Percentiles rank a stretch among this genome's conserved stretches.
phyloP scores from a whole-genome alignment of 2,329 filamentous ascomycete genomes.

The Chaetomium sp. region DNA sequence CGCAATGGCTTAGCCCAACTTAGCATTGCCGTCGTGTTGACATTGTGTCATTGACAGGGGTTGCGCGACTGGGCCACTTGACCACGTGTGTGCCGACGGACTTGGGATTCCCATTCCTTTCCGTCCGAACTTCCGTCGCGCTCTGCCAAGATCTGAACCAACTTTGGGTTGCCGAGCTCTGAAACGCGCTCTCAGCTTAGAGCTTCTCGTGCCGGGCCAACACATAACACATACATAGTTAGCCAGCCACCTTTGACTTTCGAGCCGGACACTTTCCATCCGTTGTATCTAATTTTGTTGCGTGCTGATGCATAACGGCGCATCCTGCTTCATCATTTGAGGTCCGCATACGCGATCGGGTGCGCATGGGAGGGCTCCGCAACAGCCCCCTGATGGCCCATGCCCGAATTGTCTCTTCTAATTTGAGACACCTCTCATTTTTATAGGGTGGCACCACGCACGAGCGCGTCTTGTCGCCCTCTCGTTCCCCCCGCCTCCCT shows the following conservation, averaged over 20 bases:
- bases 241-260: background rate
- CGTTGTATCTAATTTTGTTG: background rate
- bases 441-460: slow-evolving; percentile 33
- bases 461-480: slow-evolving; percentile 21
- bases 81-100: background rate
- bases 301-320: slow-evolving; percentile 11
- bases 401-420: slow-evolving; percentile 32
- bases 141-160: slow-evolving; percentile 8
- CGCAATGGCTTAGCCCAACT: background rate
- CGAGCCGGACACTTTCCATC: slow-evolving; percentile 9
- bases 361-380: slow-evolving; percentile 20
- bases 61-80: background rate
- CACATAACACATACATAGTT: no score
- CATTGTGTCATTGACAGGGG: slow-evolving; percentile 17
- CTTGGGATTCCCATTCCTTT: background rate
- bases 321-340: slow-evolving; percentile 11
- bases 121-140: background rate
- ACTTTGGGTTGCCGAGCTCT: slow-evolving; percentile 13
- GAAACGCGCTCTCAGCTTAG: slow-evolving; percentile 20
- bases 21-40: background rate
- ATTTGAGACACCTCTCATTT: slow-evolving; percentile 35
- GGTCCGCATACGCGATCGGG: slow-evolving; percentile 8
- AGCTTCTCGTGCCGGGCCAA: slow-evolving; percentile 14
- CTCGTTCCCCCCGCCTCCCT: slow-evolving; percentile 13
- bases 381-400: slow-evolving; percentile 31